Conservation (phyloP, 2,329 filamentous ascomycete species). For the Alternaria solani region DNA sequence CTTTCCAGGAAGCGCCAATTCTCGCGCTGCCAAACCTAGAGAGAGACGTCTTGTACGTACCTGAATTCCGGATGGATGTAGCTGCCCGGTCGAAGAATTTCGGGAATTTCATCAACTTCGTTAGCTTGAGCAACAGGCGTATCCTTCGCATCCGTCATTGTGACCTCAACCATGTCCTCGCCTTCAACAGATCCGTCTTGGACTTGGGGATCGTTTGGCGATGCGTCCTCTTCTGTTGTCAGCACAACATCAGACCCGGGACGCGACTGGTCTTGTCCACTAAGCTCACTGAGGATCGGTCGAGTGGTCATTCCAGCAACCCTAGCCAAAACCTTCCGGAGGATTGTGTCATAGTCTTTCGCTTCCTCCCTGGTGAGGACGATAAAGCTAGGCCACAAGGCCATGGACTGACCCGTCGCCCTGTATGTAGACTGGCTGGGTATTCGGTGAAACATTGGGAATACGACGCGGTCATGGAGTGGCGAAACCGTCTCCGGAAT, state of each 20-base stretch:
- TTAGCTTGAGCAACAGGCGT: slow-evolving; percentile 26
- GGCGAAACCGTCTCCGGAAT: slow-evolving; percentile 66
- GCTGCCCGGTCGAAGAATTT: slow-evolving; percentile 61
- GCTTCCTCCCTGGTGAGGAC: slow-evolving; percentile 78
- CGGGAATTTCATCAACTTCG: slow-evolving; percentile 31
- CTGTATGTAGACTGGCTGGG: slow-evolving; percentile 45
- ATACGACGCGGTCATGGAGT: slow-evolving; percentile 70
- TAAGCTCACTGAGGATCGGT: slow-evolving; percentile 65
- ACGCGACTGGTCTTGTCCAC: slow-evolving; percentile 54
- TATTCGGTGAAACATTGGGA: slow-evolving; percentile 73
- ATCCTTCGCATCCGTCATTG: slow-evolving; percentile 73
- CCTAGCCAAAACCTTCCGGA: slow-evolving; percentile 80
- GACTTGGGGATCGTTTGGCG: slow-evolving; percentile 75
- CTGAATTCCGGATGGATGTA: slow-evolving; percentile 71
- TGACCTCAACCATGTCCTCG: slow-evolving; percentile 91
- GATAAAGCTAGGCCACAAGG: slow-evolving; percentile 70
- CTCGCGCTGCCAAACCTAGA: not conserved
- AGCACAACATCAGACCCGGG: slow-evolving; percentile 74
- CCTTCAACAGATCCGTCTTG: slow-evolving; percentile 82
- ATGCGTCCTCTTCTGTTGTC: slow-evolving; percentile 68
- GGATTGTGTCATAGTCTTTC: slow-evolving; percentile 72
- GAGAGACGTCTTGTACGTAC: slow-evolving; percentile 2
- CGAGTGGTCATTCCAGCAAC: slow-evolving; percentile 79
- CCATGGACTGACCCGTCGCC: slow-evolving; percentile 47
- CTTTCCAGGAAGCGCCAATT: not conserved